A percentile compares a stretch with the other conserved stretches of the same genome.
phyloP scores from a whole-genome alignment of 805 yeast genomes.

The Lachancea waltii region DNA sequence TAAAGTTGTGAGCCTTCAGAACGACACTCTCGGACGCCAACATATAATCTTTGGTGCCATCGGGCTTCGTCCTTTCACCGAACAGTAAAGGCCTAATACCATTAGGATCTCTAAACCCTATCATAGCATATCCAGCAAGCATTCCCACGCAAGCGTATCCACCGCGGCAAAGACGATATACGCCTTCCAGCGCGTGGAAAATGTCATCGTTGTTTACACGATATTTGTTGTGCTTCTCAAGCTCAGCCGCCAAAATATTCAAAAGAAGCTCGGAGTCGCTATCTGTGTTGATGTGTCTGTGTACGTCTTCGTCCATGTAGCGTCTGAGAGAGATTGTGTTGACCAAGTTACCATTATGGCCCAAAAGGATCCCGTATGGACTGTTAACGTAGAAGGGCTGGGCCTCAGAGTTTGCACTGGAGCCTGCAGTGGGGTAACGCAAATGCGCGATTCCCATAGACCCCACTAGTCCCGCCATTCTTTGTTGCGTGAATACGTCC shows the following conservation, averaged over 20 bases:
- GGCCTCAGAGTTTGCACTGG: slow-evolving; percentile 92
- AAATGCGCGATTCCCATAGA: slow-evolving; percentile 93
- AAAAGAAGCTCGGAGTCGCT: slow-evolving; percentile 88
- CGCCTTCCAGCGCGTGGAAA: slow-evolving; percentile 78
- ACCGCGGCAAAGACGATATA: slow-evolving; percentile 76
- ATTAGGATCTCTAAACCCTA: slow-evolving; percentile 96
- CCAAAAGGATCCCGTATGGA: slow-evolving; percentile 86
- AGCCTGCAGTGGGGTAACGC: slow-evolving; percentile 97
- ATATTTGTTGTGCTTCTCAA: slow-evolving; percentile 85
- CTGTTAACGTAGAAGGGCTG: slow-evolving; percentile 98
- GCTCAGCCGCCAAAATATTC: slow-evolving; percentile 85
- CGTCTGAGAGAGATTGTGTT: slow-evolving; percentile 71
- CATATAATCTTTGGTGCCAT: slow-evolving; percentile 83
- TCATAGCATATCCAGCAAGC: slow-evolving; percentile 91
- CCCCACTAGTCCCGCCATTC: slow-evolving; percentile 78
- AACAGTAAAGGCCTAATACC: slow-evolving; percentile 88
- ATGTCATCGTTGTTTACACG: slow-evolving; percentile 89
- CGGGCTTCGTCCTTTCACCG: slow-evolving; percentile 69
- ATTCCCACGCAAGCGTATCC: slow-evolving; percentile 96
- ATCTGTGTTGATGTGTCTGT: slow-evolving; percentile 96
- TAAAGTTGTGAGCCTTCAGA: slow-evolving; percentile 83
- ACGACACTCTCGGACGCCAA: slow-evolving; percentile 94
- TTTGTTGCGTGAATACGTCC: slow-evolving; percentile 83
- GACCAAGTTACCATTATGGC: slow-evolving; percentile 93
- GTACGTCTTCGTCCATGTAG: slow-evolving; percentile 87